Base-by-base conservation (phyloP, 78 protist species). In the Anaeramoeba ignava region DNA sequence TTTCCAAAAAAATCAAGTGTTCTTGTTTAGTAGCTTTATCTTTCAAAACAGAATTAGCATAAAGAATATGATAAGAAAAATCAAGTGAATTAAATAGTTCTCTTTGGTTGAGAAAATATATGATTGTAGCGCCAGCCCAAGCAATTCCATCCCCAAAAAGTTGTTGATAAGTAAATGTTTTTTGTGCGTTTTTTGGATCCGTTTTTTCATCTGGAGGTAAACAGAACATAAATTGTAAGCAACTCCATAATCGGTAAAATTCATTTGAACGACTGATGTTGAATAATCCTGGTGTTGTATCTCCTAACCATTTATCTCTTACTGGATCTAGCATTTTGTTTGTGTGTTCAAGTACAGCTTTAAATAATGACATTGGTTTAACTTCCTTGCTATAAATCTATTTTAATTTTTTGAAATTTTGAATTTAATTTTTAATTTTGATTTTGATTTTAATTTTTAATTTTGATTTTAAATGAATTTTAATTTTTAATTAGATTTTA, bases 231-330 rank as follows among this genome's bases (percentile, higher is more conserved):
- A 92, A 92, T 83, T 89, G 90, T 3, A 93, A 23, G 37, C 90
- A 90, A n/a, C 82, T 37, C 95, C 95, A 93, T 12, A 93, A 38
- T 42, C 95, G 86, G 78, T 94, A 88, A 34, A 93, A 92, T 41
- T 90, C 93, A 1, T 68, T 81, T 0, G 90, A 17, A 0, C 78
- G 39, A 78, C 91, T 93, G 0, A 91, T 83, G 17, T 80, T 34
- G 40, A 88, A 38, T 0, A 85, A 87, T 39, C 90, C 94, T 78
- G 84, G 90, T 41, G 84, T 84, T 33, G 78, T 23, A 0, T n/a
- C 2, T 3, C 92, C 92, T 2, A 73, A n/a, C n/a, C n/a, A n/a
- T n/a, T n/a, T n/a, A n/a, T n/a, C n/a, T n/a, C n/a, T n/a, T n/a
- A n/a, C n/a, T n/a, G n/a, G n/a, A 73, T 88, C 86, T 67, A 90